Evolutionary conservation across 306 rosid species (phyloP), one percentile per base, ranked within the genome.

Genomic region (Pyrus betulifolia): DNA sequence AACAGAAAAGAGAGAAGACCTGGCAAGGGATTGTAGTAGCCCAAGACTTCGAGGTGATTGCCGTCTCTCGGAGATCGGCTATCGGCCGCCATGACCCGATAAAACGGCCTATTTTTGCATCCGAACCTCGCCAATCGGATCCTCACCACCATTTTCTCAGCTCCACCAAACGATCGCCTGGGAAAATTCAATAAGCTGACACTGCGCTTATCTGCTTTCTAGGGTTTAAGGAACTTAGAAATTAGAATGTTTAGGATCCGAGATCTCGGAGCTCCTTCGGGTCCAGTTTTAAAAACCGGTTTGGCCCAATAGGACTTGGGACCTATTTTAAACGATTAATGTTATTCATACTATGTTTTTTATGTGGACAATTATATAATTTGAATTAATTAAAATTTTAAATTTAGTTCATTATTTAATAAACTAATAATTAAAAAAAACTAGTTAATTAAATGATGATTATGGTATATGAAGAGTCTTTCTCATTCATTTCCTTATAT

Each of bases 21-120:
- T 81, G 99, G 96, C 38, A 95, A 83, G 27, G 98, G 97, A 80
- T 95, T 91, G 82, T 92, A 95, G 86, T 90, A 92, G 19, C 97
- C 98, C 5, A 92, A 84, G 74, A 89, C 89, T 75, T 95, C 98
- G 51, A 95, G 97, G 74, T 95, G 99, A 57, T 91, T 91, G 73
- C 97, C 97, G 62, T 92, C 97, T 76, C 99, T 85, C 0, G 98
- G 98, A 63, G 97, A 95, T 69, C 97, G 86, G 78, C 98, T 91
- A 84, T 95, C 93, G 3, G 97, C 97, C 0, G 96, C 96, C 92
- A 91, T 95, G 13, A 95, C 96, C 31, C 99, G 83, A 72, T 92
- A 92, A 74, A 92, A 95, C 3, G 98, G 99, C 62, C 89, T 89
- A 88, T 95, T 92, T 79, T 79, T 89, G 80, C 97, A 92, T 5